These are phyloP conservation scores for Picochlorum sp. DNA, from an alignment of 139 green algal species.

Conservation along the genomic window DNA sequence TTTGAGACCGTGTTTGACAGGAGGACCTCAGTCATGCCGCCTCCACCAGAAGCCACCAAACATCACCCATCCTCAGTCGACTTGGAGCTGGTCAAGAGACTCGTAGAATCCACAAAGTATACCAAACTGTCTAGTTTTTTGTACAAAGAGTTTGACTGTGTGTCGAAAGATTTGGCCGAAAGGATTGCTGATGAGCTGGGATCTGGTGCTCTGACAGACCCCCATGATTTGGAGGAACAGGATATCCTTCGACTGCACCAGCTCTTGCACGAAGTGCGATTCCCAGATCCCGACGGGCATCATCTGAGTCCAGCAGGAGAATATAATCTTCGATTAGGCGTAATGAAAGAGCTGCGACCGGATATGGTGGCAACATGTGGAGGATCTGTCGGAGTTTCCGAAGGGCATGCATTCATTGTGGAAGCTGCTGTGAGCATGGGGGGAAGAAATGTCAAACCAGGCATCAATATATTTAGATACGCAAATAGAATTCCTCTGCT, in stretches of 20 bases:
- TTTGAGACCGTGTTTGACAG: slow-evolving; percentile 69
- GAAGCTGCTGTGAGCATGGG: slow-evolving; percentile 88
- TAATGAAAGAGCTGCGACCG: slow-evolving; percentile 92
- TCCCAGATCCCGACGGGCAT: slow-evolving; percentile 59
- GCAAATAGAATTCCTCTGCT: slow-evolving; percentile 96
- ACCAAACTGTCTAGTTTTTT: slow-evolving; percentile 73
- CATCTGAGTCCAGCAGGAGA: slow-evolving; percentile 82
- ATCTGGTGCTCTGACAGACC: slow-evolving; percentile 34
- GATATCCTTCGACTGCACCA: slow-evolving; percentile 81
- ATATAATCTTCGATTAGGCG: slow-evolving; percentile 95
- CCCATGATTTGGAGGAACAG: slow-evolving; percentile 47
- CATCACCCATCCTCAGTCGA: slow-evolving; percentile 84
- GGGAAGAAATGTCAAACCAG: slow-evolving; percentile 73
- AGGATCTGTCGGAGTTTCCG: slow-evolving; percentile 70
- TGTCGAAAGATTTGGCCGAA: slow-evolving; percentile 53
- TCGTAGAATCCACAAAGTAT: slow-evolving; percentile 43
- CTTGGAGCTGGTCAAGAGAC: slow-evolving; percentile 85
- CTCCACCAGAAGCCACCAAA: slow-evolving; percentile 54
- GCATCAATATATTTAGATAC: slow-evolving; percentile 90
- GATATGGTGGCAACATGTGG: slow-evolving; percentile 90
- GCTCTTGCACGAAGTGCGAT: slow-evolving; percentile 75
- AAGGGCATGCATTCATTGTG: slow-evolving; percentile 93
- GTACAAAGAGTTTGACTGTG: slow-evolving; percentile 69
- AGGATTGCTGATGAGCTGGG: slow-evolving; percentile 74
- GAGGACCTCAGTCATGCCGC: slow-evolving; percentile 83